Evolutionary conservation across 1,284 basidiomycete species (phyloP).

Genomic region (Golubevia sp.): DNA sequence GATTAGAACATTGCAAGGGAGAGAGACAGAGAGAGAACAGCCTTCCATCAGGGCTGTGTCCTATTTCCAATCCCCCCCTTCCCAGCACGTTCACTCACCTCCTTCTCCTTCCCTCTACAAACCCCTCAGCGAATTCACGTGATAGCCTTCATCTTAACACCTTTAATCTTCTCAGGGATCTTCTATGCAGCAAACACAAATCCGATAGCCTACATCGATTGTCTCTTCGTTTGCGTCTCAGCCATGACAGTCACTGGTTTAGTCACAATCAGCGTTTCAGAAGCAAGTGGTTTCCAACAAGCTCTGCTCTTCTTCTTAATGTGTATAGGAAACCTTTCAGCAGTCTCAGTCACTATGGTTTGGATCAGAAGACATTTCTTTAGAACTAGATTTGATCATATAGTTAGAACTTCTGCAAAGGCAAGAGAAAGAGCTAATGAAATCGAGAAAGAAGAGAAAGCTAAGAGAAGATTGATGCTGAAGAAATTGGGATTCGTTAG

Average conservation of each 20-base stretch:
- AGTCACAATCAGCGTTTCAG: conserved; percentile 45
- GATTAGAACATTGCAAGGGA: no score
- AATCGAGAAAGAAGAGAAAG: conserved; percentile 19
- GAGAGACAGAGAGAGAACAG: no score
- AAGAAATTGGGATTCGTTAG: neutral
- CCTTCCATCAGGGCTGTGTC: no score
- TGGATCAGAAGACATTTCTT: conserved; percentile 55
- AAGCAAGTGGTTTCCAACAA: conserved; percentile 51
- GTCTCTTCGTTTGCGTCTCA: conserved; percentile 57
- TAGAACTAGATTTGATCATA: conserved; percentile 34
- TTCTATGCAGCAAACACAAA: conserved; percentile 7
- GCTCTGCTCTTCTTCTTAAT: conserved; percentile 58
- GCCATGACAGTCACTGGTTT: conserved; percentile 62
- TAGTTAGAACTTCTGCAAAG: conserved; percentile 20
- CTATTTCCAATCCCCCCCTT: no score
- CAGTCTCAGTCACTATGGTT: conserved; percentile 57
- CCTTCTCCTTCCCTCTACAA: no score
- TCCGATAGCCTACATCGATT: conserved; percentile 59
- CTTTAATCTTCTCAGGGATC: conserved; percentile 8
- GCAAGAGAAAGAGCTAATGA: conserved; percentile 20
- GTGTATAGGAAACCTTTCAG: conserved; percentile 54
- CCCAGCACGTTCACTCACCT: no score
- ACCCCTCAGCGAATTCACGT: neutral
- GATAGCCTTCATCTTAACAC: conserved; percentile 7
- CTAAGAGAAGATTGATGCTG: neutral